phyloP scores from a whole-genome alignment of 108 stramenopile genomes.

The Nannochloropsis oceanica region DNA sequence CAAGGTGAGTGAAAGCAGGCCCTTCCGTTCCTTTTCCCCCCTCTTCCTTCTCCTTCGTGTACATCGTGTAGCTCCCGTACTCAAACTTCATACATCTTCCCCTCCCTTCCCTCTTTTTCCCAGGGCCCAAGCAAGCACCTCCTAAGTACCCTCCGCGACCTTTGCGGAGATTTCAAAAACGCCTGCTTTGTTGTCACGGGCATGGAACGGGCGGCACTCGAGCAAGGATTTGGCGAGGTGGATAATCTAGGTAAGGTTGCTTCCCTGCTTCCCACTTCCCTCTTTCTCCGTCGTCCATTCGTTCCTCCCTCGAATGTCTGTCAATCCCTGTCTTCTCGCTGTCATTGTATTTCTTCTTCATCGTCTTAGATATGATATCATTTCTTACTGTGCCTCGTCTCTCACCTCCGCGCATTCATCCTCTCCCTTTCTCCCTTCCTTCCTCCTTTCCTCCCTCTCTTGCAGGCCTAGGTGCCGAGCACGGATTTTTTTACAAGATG shows the following conservation, averaged over 20 bases:
- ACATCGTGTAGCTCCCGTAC: not conserved
- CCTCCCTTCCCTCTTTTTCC: not conserved
- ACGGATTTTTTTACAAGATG: slow-evolving; percentile 36
- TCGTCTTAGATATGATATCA: not conserved
- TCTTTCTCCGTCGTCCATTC: not conserved
- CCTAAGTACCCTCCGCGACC: slow-evolving; percentile 7
- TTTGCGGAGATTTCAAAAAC: slow-evolving; percentile 45
- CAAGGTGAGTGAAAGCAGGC: not conserved
- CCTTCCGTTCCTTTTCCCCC: not conserved
- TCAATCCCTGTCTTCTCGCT: not conserved
- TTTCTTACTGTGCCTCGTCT: not conserved
- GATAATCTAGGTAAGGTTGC: slow-evolving; percentile 12
- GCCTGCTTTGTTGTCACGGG: slow-evolving; percentile 41
- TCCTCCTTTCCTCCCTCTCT: not conserved
- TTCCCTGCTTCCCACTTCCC: not conserved
- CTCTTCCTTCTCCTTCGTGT: not conserved
- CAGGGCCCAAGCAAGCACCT: slow-evolving; percentile 5
- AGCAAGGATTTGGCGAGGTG: slow-evolving; percentile 15
- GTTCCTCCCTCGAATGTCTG: not conserved
- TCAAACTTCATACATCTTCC: not conserved
- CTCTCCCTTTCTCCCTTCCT: not conserved
- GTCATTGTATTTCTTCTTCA: not conserved
- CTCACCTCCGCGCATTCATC: not conserved
- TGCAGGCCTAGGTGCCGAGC: slow-evolving; percentile 30
- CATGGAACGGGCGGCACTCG: slow-evolving; percentile 22